Percentiles rank a stretch among this genome's conserved stretches.
phyloP scores from a whole-genome alignment of 352 stramenopile genomes.

The Halophytophthora polymorphica region DNA sequence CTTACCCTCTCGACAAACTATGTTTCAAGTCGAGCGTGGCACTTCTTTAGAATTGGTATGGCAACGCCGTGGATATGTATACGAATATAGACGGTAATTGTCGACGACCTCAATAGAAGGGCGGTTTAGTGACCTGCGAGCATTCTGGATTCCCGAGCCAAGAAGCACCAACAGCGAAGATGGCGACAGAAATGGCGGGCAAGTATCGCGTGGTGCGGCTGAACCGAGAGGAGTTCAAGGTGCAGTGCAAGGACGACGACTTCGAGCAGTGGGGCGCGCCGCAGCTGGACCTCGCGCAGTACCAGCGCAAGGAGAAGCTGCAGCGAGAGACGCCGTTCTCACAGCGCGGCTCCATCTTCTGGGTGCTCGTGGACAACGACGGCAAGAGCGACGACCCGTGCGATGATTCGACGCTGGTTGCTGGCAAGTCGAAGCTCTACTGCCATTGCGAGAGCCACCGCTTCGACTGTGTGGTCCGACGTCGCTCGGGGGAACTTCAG shows the following conservation, averaged over 20 bases:
- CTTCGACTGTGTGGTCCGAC: constrained; percentile 46
- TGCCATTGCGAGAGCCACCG: constrained; percentile 63
- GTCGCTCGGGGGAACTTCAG: constrained; percentile 27
- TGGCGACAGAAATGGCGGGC: constrained; percentile 2
- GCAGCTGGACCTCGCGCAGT: constrained; percentile 30
- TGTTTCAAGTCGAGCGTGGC: too few relatives aligned
- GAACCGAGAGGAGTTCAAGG: constrained; percentile 34
- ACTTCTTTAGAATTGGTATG: too few relatives aligned
- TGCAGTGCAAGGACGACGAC: constrained; percentile 46
- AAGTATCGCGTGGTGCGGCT: constrained; percentile 44
- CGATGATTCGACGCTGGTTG: constrained; percentile 14
- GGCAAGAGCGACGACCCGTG: constrained; percentile 17
- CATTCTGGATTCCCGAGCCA: too few relatives aligned
- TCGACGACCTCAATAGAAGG: neutral
- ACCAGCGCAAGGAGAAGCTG: constrained; percentile 44
- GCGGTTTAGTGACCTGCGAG: neutral
- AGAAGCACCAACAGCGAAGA: neutral
- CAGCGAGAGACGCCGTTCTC: constrained; percentile 54
- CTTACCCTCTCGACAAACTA: too few relatives aligned
- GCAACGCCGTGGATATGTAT: too few relatives aligned
- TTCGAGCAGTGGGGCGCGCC: constrained; percentile 43
- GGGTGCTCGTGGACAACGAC: constrained; percentile 45
- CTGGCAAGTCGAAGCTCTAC: constrained; percentile 22
- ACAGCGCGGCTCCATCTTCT: constrained; percentile 56
- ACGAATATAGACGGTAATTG: too few relatives aligned